Percentiles rank a stretch among this genome's conserved stretches.
Conservation (phyloP, 768 basidiomycete species). For the Boletus rubescentipes region DNA sequence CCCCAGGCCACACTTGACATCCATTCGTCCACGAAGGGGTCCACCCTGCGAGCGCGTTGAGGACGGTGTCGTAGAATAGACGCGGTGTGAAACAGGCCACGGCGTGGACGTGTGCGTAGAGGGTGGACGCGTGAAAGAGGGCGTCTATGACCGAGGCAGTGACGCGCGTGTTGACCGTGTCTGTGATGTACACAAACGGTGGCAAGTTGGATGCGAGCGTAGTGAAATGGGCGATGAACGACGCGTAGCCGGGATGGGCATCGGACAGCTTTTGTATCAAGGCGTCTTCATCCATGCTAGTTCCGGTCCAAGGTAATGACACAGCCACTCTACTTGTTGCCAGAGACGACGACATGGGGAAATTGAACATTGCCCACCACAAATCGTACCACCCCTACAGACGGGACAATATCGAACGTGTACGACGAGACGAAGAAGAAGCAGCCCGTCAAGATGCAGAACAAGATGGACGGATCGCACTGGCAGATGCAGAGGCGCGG, state of each 20-base stretch:
- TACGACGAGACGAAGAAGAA: slow-evolving; percentile 80
- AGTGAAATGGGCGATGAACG: slow-evolving; percentile 25
- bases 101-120: slow-evolving; percentile 51
- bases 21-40: slow-evolving; percentile 58
- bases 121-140: slow-evolving; percentile 29
- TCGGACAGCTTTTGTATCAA: slow-evolving; percentile 5
- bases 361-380: slow-evolving; percentile 84
- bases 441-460: slow-evolving; percentile 62
- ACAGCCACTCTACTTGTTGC: no score
- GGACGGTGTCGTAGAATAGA: slow-evolving; percentile 62
- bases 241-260: slow-evolving; percentile 25
- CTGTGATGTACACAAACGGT: slow-evolving; percentile 68
- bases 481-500: slow-evolving; percentile 82
- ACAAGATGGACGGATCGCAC: slow-evolving; percentile 68
- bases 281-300: slow-evolving; percentile 18
- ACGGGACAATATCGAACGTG: slow-evolving; percentile 79
- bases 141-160: slow-evolving; percentile 39
- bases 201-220: slow-evolving; percentile 44
- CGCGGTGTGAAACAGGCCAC: slow-evolving; percentile 60
- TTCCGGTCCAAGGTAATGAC: no score
- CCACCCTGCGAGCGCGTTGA: slow-evolving; percentile 62
- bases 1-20: slow-evolving; percentile 55
- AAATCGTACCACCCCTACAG: slow-evolving; percentile 90
- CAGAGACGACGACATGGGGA: not conserved
- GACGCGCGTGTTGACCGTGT: slow-evolving; percentile 48